These are phyloP conservation scores for Nannochloropsis oceanica DNA, from an alignment of 108 stramenopile genomes.

Conservation along the genomic window DNA sequence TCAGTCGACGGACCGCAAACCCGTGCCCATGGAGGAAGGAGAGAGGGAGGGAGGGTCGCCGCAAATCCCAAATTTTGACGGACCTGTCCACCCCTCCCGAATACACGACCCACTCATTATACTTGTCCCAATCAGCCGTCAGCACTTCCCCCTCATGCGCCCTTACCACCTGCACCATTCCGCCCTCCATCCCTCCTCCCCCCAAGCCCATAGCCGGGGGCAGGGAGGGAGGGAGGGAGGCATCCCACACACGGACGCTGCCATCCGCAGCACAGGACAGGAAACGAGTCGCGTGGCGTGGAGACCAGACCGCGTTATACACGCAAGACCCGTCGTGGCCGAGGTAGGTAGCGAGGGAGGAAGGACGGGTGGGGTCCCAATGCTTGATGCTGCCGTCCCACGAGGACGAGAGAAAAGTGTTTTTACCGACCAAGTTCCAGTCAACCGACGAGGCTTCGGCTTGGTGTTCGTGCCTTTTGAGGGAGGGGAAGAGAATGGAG, in stretches of 20 bases:
- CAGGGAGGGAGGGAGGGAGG: not conserved
- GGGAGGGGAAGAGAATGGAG: not conserved
- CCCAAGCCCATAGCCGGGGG: not conserved
- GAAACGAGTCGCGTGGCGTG: slow-evolving; percentile 14
- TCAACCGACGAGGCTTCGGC: slow-evolving; percentile 33
- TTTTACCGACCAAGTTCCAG: slow-evolving; percentile 37
- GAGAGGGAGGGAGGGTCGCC: not conserved
- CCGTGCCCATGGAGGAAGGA: slow-evolving; percentile 19
- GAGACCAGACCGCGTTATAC: slow-evolving; percentile 14
- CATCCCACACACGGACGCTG: slow-evolving; percentile 29
- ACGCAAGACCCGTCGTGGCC: slow-evolving; percentile 13
- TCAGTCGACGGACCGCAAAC: slow-evolving; percentile 26
- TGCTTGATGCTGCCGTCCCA: slow-evolving; percentile 35
- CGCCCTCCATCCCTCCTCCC: not conserved
- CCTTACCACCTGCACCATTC: not conserved
- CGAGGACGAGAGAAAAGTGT: slow-evolving; percentile 21
- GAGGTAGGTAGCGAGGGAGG: slow-evolving; percentile 13
- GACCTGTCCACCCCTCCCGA: not conserved
- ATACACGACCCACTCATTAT: slow-evolving; percentile 10
- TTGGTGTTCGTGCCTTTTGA: not conserved
- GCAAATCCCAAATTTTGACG: not conserved
- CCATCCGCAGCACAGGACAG: slow-evolving; percentile 30
- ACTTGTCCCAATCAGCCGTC: slow-evolving; percentile 38
- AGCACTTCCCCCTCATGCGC: slow-evolving; percentile 34
- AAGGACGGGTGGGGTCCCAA: slow-evolving; percentile 14